Evolutionary conservation across 129 eudicot species (phyloP), one percentile per base, ranked within the genome.

Genomic region (Tanacetum coccineum): DNA sequence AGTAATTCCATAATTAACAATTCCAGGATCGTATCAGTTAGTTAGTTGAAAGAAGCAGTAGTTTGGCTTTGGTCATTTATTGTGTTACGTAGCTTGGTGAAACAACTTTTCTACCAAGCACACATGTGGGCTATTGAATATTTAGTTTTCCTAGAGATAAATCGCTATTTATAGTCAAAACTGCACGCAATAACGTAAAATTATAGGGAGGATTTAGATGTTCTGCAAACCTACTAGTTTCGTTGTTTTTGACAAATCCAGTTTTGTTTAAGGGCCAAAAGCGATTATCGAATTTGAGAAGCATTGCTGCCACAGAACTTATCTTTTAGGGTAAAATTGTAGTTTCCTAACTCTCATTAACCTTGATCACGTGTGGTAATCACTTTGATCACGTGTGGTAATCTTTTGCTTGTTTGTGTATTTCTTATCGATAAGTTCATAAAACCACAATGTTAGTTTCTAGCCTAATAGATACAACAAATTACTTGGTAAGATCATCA

Each of bases 401-500:
- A 12, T 20, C 19, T 17, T 47, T 48, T 62, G 13, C 17, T 62
- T 62, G 54, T 61, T 71, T 71, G 45, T 57, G 62, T 42, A 61
- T 72, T 3, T 40, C 42, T 50, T 14, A 39, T 22, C 19, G 53
- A 49, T 30, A 51, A 21, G 15, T 30, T 19, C 44, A 50, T 60
- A 49, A 28, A 59, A 60, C 32, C 56, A 22, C 12, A 70, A 45
- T 46, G 56, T 45, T 62, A 36, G 21, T 57, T 40, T 54, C 36
- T 15, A 59, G 20, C 55, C 64, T 64, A 40, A 52, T 7, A 4
- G 46, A 50, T 51, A 39, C 61, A 50, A 51, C 48, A 28, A 52
- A 72, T 40, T 36, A 14, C 53, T 62, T 72, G 63, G 19, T 52
- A 72, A 47, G 49, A 48, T 61, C 19, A 21, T n/a, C 53, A 42